Percentiles rank a stretch among this genome's conserved stretches.
phyloP scores from a whole-genome alignment of 306 rosid species.

The Datisca glomerata region DNA sequence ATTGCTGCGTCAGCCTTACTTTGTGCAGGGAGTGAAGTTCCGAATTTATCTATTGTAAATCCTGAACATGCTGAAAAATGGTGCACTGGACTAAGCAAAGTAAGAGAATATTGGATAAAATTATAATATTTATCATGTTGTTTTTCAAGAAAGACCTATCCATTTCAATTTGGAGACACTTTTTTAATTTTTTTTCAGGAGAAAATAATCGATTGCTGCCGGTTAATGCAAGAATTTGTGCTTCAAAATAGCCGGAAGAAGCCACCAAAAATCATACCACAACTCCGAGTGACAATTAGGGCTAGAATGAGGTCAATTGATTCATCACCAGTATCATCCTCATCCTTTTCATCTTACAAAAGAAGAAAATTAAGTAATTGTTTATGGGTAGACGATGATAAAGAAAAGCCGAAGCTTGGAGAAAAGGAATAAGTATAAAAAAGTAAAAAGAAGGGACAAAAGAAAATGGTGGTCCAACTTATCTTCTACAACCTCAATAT shows the following conservation, averaged over 20 bases:
- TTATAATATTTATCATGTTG: neutral
- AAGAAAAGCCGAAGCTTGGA: constrained; percentile 38
- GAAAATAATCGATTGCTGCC: constrained; percentile 65
- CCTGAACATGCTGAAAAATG: constrained; percentile 87
- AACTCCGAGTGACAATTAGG: constrained; percentile 45
- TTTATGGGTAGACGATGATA: constrained; percentile 73
- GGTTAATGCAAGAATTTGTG: constrained; percentile 61
- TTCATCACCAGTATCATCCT: constrained; percentile 30
- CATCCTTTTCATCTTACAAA: constrained; percentile 50
- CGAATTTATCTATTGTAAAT: constrained; percentile 49
- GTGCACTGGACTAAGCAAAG: constrained; percentile 92
- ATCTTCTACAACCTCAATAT: constrained; percentile 42
- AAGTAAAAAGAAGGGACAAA: constrained; percentile 5
- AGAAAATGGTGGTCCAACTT: constrained; percentile 39
- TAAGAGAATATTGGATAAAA: constrained; percentile 32
- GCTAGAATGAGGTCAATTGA: constrained; percentile 41
- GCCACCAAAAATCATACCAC: constrained; percentile 43
- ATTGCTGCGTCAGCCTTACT: constrained; percentile 88
- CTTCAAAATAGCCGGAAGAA: constrained; percentile 32
- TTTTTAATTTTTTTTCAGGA: constrained; percentile 49
- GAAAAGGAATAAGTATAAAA: neutral
- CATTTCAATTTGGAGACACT: constrained; percentile 7
- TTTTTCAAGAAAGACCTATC: neutral
- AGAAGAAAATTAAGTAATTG: constrained; percentile 66
- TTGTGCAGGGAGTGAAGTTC: constrained; percentile 74